A percentile compares a stretch with the other conserved stretches of the same genome.
Conservation (phyloP, 805 yeast genomes). For the Jamesozyma spencerorum region DNA sequence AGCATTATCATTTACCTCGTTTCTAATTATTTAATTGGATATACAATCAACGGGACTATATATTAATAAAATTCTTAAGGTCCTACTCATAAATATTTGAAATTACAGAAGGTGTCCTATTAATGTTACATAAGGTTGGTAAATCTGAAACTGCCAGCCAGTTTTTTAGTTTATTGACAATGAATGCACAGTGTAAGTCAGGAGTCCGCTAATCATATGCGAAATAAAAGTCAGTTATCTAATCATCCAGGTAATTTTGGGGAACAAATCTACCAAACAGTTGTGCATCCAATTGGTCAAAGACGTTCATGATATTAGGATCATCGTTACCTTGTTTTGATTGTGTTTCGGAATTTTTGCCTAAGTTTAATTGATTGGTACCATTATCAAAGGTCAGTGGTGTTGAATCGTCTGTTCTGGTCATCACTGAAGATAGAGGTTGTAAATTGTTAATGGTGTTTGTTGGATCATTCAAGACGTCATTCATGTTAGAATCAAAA, state of each 20-base stretch:
- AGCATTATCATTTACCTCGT: constrained; percentile 23
- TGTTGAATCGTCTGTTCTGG: neutral
- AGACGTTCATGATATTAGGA: constrained; percentile 60
- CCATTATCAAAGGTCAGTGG: neutral
- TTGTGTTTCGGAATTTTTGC: neutral
- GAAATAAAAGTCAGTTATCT: too few relatives aligned
- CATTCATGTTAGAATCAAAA: constrained; percentile 4
- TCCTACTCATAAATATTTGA: neutral
- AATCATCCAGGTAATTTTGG: neutral
- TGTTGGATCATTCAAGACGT: neutral
- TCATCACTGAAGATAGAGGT: neutral
- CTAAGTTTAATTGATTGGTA: neutral
- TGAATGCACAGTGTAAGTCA: too few relatives aligned
- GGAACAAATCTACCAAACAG: constrained; percentile 60
- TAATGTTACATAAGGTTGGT: too few relatives aligned
- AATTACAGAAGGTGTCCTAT: neutral
- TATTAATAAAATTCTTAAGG: too few relatives aligned
- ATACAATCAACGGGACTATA: too few relatives aligned
- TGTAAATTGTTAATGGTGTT: neutral
- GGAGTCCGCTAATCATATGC: too few relatives aligned
- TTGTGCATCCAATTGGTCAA: constrained; percentile 78
- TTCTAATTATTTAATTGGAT: constrained; percentile 4
- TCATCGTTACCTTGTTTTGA: neutral
- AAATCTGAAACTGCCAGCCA: too few relatives aligned
- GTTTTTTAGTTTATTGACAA: too few relatives aligned